Percentiles rank a stretch among this genome's conserved stretches.
phyloP scores from a whole-genome alignment of 1,139 yeast genomes.

The Petasospora fabianii region DNA sequence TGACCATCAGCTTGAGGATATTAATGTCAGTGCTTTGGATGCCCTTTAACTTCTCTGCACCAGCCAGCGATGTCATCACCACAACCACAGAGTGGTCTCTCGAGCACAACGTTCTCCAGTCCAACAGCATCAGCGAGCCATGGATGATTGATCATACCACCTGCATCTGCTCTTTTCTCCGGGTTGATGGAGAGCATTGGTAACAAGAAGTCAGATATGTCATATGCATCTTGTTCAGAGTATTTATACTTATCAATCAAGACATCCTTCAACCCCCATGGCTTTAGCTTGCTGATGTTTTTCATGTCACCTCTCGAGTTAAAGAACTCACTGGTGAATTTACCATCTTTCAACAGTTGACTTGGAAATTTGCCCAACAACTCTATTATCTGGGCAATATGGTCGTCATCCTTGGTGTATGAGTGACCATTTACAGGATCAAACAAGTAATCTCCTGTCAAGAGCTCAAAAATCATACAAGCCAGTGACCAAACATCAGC shows the following conservation, averaged over 20 bases:
- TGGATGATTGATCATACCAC: constrained; percentile 70
- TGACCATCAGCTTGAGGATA: no score
- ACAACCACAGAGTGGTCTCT: constrained; percentile 52
- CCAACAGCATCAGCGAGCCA: constrained; percentile 66
- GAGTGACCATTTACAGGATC: constrained; percentile 52
- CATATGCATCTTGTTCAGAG: constrained; percentile 44
- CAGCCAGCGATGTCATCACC: constrained; percentile 71
- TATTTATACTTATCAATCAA: constrained; percentile 58
- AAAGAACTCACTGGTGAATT: constrained; percentile 49
- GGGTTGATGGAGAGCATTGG: constrained; percentile 71
- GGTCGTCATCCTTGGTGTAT: constrained; percentile 68
- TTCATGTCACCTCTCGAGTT: constrained; percentile 49
- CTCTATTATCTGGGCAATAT: constrained; percentile 70
- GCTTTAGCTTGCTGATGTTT: constrained; percentile 57
- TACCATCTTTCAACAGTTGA: constrained; percentile 46
- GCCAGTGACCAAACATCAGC: constrained; percentile 77
- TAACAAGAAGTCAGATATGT: constrained; percentile 55
- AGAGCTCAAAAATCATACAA: constrained; percentile 63
- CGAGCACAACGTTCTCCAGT: constrained; percentile 47
- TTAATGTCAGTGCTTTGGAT: constrained; percentile 21
- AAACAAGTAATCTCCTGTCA: constrained; percentile 73
- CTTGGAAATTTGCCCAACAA: constrained; percentile 57
- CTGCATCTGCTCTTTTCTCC: constrained; percentile 69
- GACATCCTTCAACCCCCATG: constrained; percentile 63
- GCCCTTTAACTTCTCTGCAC: constrained; percentile 31